phyloP scores from a whole-genome alignment of 768 basidiomycete genomes.

The Tricholoma hemisulphureum region DNA sequence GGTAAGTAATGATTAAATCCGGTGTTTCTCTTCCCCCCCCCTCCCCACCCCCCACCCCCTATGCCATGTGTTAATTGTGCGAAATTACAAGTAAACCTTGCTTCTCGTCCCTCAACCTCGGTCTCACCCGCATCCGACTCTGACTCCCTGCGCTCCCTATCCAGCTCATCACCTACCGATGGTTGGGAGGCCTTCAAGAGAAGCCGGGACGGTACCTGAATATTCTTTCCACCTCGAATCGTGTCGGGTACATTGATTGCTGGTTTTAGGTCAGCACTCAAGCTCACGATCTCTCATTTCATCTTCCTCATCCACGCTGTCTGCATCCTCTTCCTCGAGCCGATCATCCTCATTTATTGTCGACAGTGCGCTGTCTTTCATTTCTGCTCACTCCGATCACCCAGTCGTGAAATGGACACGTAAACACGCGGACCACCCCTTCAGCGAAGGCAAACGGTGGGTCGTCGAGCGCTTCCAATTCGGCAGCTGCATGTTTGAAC shows the following conservation, averaged over 20 bases:
- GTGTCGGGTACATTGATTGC: background rate
- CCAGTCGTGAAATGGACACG: constrained; percentile 47
- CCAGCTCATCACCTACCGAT: constrained; percentile 32
- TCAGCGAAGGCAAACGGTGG: constrained; percentile 49
- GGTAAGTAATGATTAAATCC: constrained; percentile 5
- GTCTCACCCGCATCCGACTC: background rate
- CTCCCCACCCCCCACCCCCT: too few species aligned
- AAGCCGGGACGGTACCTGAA: constrained; percentile 24
- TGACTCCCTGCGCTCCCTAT: background rate
- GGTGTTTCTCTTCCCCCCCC: too few species aligned
- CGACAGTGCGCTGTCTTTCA: constrained; percentile 36
- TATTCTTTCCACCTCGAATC: background rate
- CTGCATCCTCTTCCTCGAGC: constrained; percentile 11
- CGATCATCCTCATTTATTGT: constrained; percentile 23
- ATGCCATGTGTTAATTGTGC: background rate
- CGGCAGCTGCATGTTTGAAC: constrained; percentile 58
- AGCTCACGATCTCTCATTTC: constrained; percentile 1
- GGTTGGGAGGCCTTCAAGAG: constrained; percentile 49
- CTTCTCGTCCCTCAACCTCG: background rate
- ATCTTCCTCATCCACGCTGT: constrained; percentile 9
- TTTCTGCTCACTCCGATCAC: constrained; percentile 42
- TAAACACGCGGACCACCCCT: constrained; percentile 53
- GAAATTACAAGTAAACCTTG: background rate
- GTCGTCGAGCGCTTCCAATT: constrained; percentile 57
- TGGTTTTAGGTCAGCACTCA: background rate